Evolutionary conservation across 208 protist species (phyloP).

Genomic region (Acanthamoeba lenticulata): DNA sequence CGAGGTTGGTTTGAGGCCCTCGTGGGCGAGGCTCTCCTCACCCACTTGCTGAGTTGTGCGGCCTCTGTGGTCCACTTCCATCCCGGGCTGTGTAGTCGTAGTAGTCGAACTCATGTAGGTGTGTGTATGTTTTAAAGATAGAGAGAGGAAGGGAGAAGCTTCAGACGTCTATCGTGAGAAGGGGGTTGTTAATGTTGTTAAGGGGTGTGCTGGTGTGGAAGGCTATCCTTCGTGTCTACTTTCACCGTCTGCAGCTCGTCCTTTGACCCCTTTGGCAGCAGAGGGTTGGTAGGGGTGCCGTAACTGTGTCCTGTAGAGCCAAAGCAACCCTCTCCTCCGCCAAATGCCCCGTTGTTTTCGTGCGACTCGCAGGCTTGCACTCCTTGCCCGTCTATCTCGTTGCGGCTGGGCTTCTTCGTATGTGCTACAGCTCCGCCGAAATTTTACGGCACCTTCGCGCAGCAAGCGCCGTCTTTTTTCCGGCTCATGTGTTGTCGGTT

Average conservation of each 20-base stretch:
- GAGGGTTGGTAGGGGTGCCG: not conserved
- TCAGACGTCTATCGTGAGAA: too few species aligned
- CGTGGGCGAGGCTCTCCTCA: not conserved
- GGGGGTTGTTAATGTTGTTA: too few species aligned
- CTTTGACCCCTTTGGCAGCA: not conserved
- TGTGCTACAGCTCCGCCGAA: not conserved
- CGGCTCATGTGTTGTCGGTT: not conserved
- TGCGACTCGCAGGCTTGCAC: not conserved
- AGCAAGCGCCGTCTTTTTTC: not conserved
- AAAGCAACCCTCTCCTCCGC: not conserved
- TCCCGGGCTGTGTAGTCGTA: not conserved
- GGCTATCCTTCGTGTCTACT: too few species aligned
- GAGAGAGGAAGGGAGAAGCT: too few species aligned
- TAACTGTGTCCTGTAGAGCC: not conserved
- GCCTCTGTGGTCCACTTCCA: not conserved
- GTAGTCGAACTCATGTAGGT: too few species aligned
- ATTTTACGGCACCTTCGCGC: not conserved
- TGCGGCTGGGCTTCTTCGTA: too few species aligned
- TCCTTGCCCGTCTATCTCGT: not conserved
- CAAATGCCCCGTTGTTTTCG: slow-evolving; percentile 44
- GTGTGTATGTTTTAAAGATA: too few species aligned
- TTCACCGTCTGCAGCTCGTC: too few species aligned
- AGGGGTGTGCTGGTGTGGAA: too few species aligned
- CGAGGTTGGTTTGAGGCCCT: not conserved
- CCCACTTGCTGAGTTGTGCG: not conserved